Conservation (phyloP, 345 rosid genomes). For the Laguncularia racemosa region DNA sequence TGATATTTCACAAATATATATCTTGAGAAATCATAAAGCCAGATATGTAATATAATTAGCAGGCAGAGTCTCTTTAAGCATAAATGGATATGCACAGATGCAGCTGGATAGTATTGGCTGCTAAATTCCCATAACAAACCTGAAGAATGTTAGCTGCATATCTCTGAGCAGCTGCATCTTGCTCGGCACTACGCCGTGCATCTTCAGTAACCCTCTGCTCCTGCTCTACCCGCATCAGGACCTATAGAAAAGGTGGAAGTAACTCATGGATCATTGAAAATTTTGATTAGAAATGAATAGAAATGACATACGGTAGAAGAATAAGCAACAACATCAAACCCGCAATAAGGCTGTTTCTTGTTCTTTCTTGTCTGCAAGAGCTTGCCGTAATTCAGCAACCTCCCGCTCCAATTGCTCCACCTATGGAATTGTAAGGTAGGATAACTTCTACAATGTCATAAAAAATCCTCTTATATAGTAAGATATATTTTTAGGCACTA, state of each 20-base stretch:
- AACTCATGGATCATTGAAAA: conserved; percentile 8
- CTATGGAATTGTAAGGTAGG: conserved; percentile 22
- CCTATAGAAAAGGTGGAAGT: conserved; percentile 29
- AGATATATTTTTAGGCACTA: too few species aligned
- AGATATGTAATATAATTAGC: too few species aligned
- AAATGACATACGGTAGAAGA: conserved; percentile 4
- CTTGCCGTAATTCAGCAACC: conserved; percentile 40
- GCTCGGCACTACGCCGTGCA: conserved; percentile 71
- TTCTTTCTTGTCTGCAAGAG: conserved; percentile 72
- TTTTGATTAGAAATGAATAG: not conserved
- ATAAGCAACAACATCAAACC: conserved; percentile 28
- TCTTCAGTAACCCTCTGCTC: conserved; percentile 91
- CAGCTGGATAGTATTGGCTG: too few species aligned
- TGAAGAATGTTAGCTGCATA: conserved; percentile 50
- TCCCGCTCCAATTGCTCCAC: conserved; percentile 73
- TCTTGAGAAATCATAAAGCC: too few species aligned
- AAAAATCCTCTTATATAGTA: too few species aligned
- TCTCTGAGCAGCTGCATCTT: conserved; percentile 68
- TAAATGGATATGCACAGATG: too few species aligned
- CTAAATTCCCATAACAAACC: conserved; percentile 28
- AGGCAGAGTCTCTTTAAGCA: too few species aligned
- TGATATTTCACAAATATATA: too few species aligned
- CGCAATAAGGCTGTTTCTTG: conserved; percentile 82
- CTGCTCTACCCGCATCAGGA: conserved; percentile 78
- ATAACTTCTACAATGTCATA: conserved; percentile 2